Base-by-base conservation (phyloP, 257 asterid genomes). In the Catharanthus roseus region DNA sequence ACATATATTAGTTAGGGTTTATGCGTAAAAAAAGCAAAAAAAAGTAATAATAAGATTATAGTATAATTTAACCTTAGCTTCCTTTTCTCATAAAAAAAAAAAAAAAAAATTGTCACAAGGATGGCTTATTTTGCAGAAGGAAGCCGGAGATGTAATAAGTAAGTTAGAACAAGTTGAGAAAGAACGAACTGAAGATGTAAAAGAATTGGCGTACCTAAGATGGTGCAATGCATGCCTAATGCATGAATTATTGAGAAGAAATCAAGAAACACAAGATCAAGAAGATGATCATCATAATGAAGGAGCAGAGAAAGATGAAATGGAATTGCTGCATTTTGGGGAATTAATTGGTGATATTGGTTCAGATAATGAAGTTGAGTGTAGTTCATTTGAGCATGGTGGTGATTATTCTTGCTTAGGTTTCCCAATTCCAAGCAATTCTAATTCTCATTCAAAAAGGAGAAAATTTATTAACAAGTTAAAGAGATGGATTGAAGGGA, bases 401-500 rank as follows among this genome's bases (percentile, higher is more conserved):
- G 8, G 8, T 26, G 77, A 29, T 5, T 76, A 55, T 13, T 77
- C 88, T n/a, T 75, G 77, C 67, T 68, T 74, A 54, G 75, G 79
- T 57, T 80, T 76, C 50, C 74, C 75, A 65, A 26, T 66, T 47
- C 60, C 49, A 12, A 68, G 72, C 53, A 78, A 63, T 50, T 67
- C 39, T 57, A 80, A 67, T 50, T 69, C 39, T 63, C 85, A 68
- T 80, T 79, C 89, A 7, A 89, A 47, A 71, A 81, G 89, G 77
- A 70, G 71, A 45, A 89, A 75, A 71, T 47, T 89, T 31, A 67
- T 89, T 2, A 72, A 70, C 8, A 86, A 86, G 82, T 67, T 89
- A 39, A 89, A 79, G 72, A 85, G 69, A 73, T 87, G 93, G 93
- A 81, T 84, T 36, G 90, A 89, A 50, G 81, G 88, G 34, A 66